Evolutionary conservation across 805 yeast species (phyloP).

Genomic region (Martiniozyma abietophila): DNA sequence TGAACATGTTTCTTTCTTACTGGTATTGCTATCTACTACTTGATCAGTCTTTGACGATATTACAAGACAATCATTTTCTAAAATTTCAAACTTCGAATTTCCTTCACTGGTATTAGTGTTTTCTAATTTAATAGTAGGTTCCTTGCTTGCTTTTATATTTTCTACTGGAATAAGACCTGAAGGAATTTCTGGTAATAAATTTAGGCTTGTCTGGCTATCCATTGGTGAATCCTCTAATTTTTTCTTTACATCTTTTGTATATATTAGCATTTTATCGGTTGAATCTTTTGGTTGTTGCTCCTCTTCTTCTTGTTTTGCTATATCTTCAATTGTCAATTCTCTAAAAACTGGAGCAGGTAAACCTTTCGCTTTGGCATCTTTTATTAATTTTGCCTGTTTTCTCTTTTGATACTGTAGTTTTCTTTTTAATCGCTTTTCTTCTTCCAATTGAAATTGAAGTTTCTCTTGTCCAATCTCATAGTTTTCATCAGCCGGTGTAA

Average conservation of each 20-base stretch:
- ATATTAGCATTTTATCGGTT: too few relatives aligned
- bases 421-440: slow-evolving; percentile 31
- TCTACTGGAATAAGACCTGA: too few relatives aligned
- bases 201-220: too few relatives aligned
- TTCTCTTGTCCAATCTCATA: slow-evolving; percentile 29
- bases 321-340: not conserved
- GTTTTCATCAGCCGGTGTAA: slow-evolving; percentile 59
- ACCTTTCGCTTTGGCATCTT: slow-evolving; percentile 7
- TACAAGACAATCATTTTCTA: too few relatives aligned
- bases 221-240: too few relatives aligned
- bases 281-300: not conserved
- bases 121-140: slow-evolving; percentile 13
- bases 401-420: slow-evolving; percentile 12
- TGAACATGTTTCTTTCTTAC: too few relatives aligned
- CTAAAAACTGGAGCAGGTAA: slow-evolving; percentile 2
- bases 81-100: too few relatives aligned
- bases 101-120: too few relatives aligned
- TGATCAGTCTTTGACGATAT: too few relatives aligned
- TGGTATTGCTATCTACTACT: too few relatives aligned
- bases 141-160: slow-evolving; percentile 1
- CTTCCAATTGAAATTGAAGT: slow-evolving; percentile 28
- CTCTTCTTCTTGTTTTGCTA: not conserved
- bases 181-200: too few relatives aligned
- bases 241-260: too few relatives aligned
- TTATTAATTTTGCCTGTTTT: slow-evolving; percentile 12